Percentiles rank a stretch among this genome's conserved stretches.
These are phyloP conservation scores for Akebia trifoliata DNA, from an alignment of 164 flowering plant genomes.

Conservation along the genomic window DNA sequence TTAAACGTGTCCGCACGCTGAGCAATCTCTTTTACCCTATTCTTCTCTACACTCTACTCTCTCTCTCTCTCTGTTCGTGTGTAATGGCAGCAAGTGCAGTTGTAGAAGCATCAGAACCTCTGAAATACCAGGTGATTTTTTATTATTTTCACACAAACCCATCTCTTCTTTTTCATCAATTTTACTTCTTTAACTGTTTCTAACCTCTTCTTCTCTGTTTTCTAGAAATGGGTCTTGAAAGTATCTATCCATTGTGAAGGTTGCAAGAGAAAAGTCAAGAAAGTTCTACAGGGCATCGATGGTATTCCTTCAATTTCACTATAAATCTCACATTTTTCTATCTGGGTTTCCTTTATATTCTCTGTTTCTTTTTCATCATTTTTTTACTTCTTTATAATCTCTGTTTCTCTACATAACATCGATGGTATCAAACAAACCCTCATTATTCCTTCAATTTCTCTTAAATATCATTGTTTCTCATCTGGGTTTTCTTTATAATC, in stretches of 20 bases:
- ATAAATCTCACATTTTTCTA: neutral
- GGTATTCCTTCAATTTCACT: slow-evolving; percentile 25
- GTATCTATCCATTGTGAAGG: slow-evolving; percentile 80
- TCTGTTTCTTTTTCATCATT: neutral
- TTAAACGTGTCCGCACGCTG: neutral
- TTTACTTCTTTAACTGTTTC: neutral
- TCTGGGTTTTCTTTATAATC: slow-evolving; percentile 2
- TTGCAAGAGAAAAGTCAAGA: slow-evolving; percentile 79
- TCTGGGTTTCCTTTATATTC: slow-evolving; percentile 2
- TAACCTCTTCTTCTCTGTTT: slow-evolving; percentile 6
- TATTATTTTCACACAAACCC: neutral
- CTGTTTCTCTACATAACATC: slow-evolving; percentile 50
- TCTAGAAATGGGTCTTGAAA: slow-evolving; percentile 74
- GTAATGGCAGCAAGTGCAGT: slow-evolving; percentile 28
- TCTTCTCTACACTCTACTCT: slow-evolving; percentile 8
- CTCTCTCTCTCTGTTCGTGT: slow-evolving; percentile 18
- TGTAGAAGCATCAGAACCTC: slow-evolving; percentile 25
- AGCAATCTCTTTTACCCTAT: neutral
- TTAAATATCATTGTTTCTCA: neutral
- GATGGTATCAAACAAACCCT: no score
- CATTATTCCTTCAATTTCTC: no score
- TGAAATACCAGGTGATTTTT: slow-evolving; percentile 38
- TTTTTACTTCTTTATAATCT: no score
- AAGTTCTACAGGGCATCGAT: slow-evolving; percentile 59
- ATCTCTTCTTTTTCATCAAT: slow-evolving; percentile 1